Conservation (phyloP, 306 rosid species). For the Pyrus communis region DNA sequence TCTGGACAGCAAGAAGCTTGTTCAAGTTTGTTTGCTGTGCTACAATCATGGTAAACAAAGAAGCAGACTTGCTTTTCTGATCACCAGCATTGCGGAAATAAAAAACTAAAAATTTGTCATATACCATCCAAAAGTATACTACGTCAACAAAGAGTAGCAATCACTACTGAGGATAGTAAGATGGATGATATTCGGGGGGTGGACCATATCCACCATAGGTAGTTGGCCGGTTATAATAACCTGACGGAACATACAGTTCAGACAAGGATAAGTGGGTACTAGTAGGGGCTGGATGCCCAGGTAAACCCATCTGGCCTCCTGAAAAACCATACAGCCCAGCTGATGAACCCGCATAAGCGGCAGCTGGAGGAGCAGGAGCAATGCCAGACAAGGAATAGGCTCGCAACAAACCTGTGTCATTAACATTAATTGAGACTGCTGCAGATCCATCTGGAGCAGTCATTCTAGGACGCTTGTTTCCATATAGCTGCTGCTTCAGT, state of each 20-base stretch:
- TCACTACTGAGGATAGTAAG: slow-evolving; percentile 52
- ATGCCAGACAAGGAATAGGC: slow-evolving; percentile 42
- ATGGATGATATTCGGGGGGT: slow-evolving; percentile 38
- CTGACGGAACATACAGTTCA: slow-evolving; percentile 34
- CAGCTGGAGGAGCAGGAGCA: slow-evolving; percentile 20
- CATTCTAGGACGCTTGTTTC: slow-evolving; percentile 41
- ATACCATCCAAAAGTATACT: slow-evolving; percentile 28
- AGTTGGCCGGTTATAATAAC: slow-evolving; percentile 35
- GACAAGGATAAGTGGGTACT: slow-evolving; percentile 41
- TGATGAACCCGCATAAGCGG: slow-evolving; percentile 42
- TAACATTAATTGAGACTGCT: slow-evolving; percentile 20
- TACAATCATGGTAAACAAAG: slow-evolving; percentile 22
- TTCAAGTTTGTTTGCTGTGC: slow-evolving; percentile 20
- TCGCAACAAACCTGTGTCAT: slow-evolving; percentile 40
- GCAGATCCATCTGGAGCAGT: slow-evolving; percentile 30
- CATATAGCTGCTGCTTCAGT: slow-evolving; percentile 26
- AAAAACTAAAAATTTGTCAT: slow-evolving; percentile 12
- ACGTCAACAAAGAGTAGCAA: slow-evolving; percentile 8
- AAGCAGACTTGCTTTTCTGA: slow-evolving; percentile 24
- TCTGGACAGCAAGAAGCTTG: slow-evolving; percentile 4
- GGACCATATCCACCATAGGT: slow-evolving; percentile 45
- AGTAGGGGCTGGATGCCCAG: slow-evolving; percentile 36
- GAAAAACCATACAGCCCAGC: slow-evolving; percentile 43
- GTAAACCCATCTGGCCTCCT: slow-evolving; percentile 40
- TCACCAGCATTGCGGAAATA: slow-evolving; percentile 10